Conservation (phyloP, 495 filamentous ascomycete genomes). For the Diplogelasinospora grovesii region DNA sequence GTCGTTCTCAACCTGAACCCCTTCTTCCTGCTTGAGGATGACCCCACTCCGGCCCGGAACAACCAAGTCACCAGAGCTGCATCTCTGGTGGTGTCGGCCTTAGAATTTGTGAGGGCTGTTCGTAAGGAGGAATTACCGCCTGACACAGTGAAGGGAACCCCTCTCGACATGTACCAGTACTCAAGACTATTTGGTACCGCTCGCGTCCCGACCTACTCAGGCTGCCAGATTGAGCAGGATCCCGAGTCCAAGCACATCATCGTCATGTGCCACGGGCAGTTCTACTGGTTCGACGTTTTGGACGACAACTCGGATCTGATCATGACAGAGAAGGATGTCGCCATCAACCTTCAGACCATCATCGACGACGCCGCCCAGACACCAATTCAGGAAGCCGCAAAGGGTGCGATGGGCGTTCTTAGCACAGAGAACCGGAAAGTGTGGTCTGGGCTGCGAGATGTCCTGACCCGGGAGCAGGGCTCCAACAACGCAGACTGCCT, state of each 20-base stretch:
- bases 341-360: constrained; percentile 86
- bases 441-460: constrained; percentile 87
- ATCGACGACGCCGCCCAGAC: constrained; percentile 83
- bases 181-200: constrained; percentile 93
- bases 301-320: constrained; percentile 92
- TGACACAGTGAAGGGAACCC: constrained; percentile 73
- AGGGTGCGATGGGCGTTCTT: constrained; percentile 85
- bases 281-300: constrained; percentile 98
- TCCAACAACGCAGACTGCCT: constrained; percentile 95
- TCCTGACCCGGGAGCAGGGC: constrained; percentile 75
- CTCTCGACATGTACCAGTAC: constrained; percentile 97
- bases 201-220: constrained; percentile 88
- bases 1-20: constrained; percentile 97
- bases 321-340: constrained; percentile 94
- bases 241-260: constrained; percentile 82
- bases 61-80: constrained; percentile 94
- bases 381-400: constrained; percentile 88
- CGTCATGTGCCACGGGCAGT: constrained; percentile 92
- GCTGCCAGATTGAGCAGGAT: constrained; percentile 93
- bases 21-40: constrained; percentile 96
- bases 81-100: constrained; percentile 80
- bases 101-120: constrained; percentile 90
- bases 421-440: constrained; percentile 95
- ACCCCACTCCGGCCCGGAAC: constrained; percentile 91
- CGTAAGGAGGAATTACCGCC: constrained; percentile 89